These are phyloP conservation scores for Lodderomyces metapsilosis DNA, from an alignment of 1,139 yeast species.

Conservation along the genomic window DNA sequence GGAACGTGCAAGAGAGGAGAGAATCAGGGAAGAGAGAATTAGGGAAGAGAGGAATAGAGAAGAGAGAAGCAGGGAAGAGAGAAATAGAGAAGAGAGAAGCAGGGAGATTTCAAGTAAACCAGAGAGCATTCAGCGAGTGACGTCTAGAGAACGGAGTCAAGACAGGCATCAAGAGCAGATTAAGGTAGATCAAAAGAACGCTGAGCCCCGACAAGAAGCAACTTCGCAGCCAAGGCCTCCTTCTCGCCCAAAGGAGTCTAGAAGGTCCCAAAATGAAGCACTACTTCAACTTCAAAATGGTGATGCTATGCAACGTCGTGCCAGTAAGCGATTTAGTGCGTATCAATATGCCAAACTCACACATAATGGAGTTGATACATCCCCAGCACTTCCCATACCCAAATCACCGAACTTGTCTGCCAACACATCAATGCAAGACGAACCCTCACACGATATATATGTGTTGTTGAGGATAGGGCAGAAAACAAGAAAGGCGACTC, in stretches of 20 bases:
- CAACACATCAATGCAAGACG: slow-evolving; percentile 4
- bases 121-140: no score
- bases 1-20: slow-evolving; percentile 17
- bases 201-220: no score
- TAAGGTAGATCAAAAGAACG: no score
- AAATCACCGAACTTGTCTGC: background rate
- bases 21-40: background rate
- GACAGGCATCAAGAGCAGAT: no score
- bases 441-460: slow-evolving; percentile 5
- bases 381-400: slow-evolving; percentile 2
- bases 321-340: slow-evolving; percentile 89
- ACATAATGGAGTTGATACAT: slow-evolving; percentile 22
- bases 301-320: slow-evolving; percentile 81
- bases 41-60: background rate
- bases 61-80: background rate
- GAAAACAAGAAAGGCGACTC: slow-evolving; percentile 20
- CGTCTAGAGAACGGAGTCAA: no score
- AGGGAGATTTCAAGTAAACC: no score
- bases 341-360: slow-evolving; percentile 85
- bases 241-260: background rate
- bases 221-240: background rate
- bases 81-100: no score
- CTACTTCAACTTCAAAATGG: slow-evolving; percentile 76
- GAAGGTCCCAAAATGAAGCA: slow-evolving; percentile 43
- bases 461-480: slow-evolving; percentile 36